phyloP scores from a whole-genome alignment of 2,329 filamentous ascomycete genomes.

The Fusarium sp. region DNA sequence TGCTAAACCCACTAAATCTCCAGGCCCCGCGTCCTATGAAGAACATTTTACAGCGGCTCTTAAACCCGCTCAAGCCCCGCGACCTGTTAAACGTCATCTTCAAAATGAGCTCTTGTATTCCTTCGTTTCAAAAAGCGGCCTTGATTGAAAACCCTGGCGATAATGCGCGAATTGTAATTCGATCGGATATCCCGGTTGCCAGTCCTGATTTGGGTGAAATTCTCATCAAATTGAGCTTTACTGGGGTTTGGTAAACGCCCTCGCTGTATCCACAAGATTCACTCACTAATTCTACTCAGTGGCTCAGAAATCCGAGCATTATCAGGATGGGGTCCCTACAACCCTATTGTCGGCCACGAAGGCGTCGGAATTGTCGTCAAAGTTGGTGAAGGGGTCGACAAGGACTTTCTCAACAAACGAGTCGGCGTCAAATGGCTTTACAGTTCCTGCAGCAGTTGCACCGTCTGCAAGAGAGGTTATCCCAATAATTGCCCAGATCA shows the following conservation, averaged over 20 bases:
- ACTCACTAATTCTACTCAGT: slow-evolving; percentile 18
- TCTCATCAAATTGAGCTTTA: slow-evolving; percentile 35
- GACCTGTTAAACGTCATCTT: background rate
- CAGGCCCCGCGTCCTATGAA: background rate
- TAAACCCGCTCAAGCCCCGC: background rate
- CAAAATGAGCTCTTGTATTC: slow-evolving; percentile 12
- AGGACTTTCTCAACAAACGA: slow-evolving; percentile 48
- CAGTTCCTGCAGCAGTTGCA: slow-evolving; percentile 55
- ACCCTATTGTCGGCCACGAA: slow-evolving; percentile 49
- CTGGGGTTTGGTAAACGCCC: slow-evolving; percentile 36
- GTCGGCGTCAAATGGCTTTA: slow-evolving; percentile 62
- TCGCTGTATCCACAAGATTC: rapidly evolving
- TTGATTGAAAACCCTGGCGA: slow-evolving; percentile 34
- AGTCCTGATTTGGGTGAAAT: slow-evolving; percentile 12
- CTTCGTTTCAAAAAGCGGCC: slow-evolving; percentile 24
- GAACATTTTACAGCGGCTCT: background rate
- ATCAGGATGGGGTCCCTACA: slow-evolving; percentile 47
- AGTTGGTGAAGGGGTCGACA: slow-evolving; percentile 46
- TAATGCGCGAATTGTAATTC: slow-evolving; percentile 2
- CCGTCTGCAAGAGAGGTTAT: slow-evolving; percentile 51
- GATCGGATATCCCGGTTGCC: slow-evolving; percentile 6
- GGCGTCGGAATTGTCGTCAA: slow-evolving; percentile 49
- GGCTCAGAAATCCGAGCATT: slow-evolving; percentile 50
- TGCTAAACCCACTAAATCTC: background rate
- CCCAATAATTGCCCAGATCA: slow-evolving; percentile 57